Conservation (phyloP, 345 rosid genomes). For the Pelargonium nanum region DNA sequence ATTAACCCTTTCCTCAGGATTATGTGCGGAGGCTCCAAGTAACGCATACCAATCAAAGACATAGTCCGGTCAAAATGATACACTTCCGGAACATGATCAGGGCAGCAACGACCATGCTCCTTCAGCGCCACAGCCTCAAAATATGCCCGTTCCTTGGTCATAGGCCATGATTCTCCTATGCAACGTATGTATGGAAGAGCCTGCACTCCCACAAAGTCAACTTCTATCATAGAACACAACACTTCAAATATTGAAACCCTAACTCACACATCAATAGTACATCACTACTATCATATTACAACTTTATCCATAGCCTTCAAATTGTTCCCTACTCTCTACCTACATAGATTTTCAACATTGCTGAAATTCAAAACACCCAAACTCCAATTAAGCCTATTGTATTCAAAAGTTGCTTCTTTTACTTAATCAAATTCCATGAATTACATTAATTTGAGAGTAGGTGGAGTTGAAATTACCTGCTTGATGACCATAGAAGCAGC, state of each 20-base stretch:
- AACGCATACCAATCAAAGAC: constrained; percentile 92
- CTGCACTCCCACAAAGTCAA: constrained; percentile 22
- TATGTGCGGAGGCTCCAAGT: constrained; percentile 89
- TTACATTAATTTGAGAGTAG: not conserved
- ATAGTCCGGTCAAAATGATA: constrained; percentile 82
- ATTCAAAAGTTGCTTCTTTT: too few species aligned
- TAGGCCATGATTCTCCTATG: constrained; percentile 95
- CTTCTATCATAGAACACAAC: not conserved
- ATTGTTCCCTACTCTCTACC: not conserved
- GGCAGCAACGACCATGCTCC: constrained; percentile 57
- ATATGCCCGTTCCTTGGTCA: constrained; percentile 90
- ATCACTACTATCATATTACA: not conserved
- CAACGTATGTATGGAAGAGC: constrained; percentile 87
- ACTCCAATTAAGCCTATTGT: not conserved
- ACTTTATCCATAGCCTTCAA: not conserved
- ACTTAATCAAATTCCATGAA: not conserved
- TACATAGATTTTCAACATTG: too few species aligned
- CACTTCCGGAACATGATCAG: constrained; percentile 80
- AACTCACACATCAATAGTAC: not conserved
- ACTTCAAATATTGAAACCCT: too few species aligned
- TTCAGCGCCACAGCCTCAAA: constrained; percentile 59
- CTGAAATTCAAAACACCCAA: too few species aligned
- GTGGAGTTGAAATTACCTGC: constrained; percentile 37
- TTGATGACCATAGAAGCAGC: constrained; percentile 75
- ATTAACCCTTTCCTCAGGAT: constrained; percentile 85